A percentile compares a stretch with the other conserved stretches of the same genome.
These are phyloP conservation scores for Clonostachys solani DNA, from an alignment of 2,329 filamentous ascomycete species.

Conservation along the genomic window DNA sequence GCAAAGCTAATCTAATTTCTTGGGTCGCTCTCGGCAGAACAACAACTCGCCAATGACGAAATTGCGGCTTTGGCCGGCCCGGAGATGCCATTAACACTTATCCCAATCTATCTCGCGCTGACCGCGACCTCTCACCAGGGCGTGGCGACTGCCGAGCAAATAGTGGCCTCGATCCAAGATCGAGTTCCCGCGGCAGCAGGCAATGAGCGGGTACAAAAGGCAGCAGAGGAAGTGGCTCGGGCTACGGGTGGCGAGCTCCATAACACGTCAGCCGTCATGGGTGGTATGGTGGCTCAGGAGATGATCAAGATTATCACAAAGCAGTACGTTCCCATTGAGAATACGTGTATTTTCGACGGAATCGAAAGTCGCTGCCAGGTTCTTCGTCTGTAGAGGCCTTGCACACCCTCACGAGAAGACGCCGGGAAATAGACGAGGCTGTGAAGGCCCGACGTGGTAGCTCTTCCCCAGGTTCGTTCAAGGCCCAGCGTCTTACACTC, in stretches of 20 bases:
- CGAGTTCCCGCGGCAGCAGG: conserved; percentile 40
- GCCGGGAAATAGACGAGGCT: no score
- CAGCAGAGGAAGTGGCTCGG: conserved; percentile 65
- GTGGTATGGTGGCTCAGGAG: conserved; percentile 95
- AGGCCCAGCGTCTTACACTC: no score
- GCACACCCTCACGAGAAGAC: no score
- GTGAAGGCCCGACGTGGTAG: no score
- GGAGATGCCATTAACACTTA: conserved; percentile 52
- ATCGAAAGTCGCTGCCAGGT: conserved; percentile 59
- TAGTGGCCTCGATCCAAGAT: conserved; percentile 40
- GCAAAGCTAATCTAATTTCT: no score
- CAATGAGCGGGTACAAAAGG: conserved; percentile 45
- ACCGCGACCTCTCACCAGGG: conserved; percentile 43
- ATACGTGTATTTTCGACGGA: conserved; percentile 68
- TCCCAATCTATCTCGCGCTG: conserved; percentile 67
- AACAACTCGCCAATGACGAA: conserved; percentile 50
- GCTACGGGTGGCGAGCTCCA: conserved; percentile 84
- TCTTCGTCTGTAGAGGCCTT: conserved; percentile 37
- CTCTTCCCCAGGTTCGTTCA: no score
- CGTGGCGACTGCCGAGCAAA: conserved; percentile 43
- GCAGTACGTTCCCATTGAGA: conserved; percentile 68
- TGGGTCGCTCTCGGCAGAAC: conserved; percentile 29
- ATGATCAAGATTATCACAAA: conserved; percentile 83
- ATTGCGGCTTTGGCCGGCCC: conserved; percentile 38
- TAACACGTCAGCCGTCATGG: conserved; percentile 82